phyloP scores from a whole-genome alignment of 768 basidiomycete species.

The Daedaleopsis sinensis region DNA sequence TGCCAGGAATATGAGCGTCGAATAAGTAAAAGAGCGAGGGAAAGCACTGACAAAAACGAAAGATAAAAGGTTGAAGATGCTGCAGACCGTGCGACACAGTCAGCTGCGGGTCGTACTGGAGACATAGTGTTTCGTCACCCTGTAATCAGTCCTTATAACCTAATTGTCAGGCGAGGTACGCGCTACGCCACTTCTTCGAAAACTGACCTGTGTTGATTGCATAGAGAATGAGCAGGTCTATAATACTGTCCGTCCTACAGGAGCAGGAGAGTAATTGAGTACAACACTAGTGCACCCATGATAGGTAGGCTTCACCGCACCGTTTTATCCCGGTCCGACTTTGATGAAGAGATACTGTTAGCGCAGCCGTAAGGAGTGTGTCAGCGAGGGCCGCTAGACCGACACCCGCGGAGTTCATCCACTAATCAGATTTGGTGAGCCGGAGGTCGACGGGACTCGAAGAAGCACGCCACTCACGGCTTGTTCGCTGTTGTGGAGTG shows the following conservation, averaged over 20 bases:
- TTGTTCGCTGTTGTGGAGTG: conserved; percentile 2
- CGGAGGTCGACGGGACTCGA: too few relatives aligned
- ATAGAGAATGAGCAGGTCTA: conserved; percentile 14
- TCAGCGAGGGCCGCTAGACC: conserved; percentile 12
- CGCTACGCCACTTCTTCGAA: too few relatives aligned
- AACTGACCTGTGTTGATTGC: conserved; percentile 12
- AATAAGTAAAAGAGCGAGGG: neutral
- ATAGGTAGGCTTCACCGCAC: neutral
- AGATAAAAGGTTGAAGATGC: neutral
- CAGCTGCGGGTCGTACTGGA: neutral
- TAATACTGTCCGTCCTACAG: conserved; percentile 9
- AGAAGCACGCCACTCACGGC: neutral
- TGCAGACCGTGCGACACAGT: neutral
- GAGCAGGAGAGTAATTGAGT: neutral
- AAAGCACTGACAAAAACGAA: neutral
- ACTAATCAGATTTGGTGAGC: neutral
- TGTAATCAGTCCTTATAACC: neutral
- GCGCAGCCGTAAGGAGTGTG: conserved; percentile 10
- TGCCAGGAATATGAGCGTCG: conserved; percentile 1
- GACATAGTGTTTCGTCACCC: neutral
- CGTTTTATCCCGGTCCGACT: conserved; percentile 14
- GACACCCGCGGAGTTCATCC: conserved; percentile 16
- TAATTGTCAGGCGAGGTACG: neutral
- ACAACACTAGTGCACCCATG: neutral
- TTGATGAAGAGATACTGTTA: conserved; percentile 9